A percentile compares a stretch with the other conserved stretches of the same genome.
Evolutionary conservation across 108 stramenopile species (phyloP).

Genomic region (Pseudonitzschia pungens): DNA sequence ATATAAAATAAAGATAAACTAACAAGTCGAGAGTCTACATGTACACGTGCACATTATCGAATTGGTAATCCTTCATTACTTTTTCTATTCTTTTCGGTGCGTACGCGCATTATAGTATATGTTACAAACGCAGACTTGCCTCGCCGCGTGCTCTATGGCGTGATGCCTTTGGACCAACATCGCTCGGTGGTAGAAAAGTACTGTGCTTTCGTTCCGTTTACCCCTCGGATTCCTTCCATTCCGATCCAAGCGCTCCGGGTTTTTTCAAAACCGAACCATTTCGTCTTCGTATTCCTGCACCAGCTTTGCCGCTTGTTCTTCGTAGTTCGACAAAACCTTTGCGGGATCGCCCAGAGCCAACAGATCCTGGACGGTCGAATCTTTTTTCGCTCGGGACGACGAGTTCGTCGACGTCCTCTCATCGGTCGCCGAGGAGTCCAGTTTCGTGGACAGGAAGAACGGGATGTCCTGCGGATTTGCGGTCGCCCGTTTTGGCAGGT

Average conservation of each 20-base stretch:
- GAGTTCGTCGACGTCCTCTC: constrained; percentile 22
- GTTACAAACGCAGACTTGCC: too few species aligned
- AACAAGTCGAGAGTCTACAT: background rate
- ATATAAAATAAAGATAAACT: background rate
- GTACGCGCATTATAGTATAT: too few species aligned
- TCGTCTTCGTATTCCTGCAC: constrained; percentile 79
- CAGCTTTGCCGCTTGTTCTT: constrained; percentile 57
- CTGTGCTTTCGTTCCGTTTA: too few species aligned
- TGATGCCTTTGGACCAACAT: too few species aligned
- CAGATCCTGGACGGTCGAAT: constrained; percentile 17
- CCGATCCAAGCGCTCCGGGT: too few species aligned
- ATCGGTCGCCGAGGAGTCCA: constrained; percentile 49
- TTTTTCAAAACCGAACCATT: constrained; percentile 77
- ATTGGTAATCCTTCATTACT: background rate
- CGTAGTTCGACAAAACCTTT: constrained; percentile 59
- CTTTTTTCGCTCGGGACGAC: constrained; percentile 24
- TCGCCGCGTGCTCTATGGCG: too few species aligned
- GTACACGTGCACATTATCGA: background rate
- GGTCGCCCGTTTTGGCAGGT: constrained; percentile 70
- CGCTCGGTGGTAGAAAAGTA: too few species aligned
- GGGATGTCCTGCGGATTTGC: constrained; percentile 84
- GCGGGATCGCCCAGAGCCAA: constrained; percentile 46
- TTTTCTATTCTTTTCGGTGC: too few species aligned
- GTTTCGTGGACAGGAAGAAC: constrained; percentile 79
- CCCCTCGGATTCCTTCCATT: too few species aligned